Evolutionary conservation across 2,329 filamentous ascomycete species (phyloP), one percentile per base, ranked within the genome.

Genomic region (Arthrobotrys megalospora): DNA sequence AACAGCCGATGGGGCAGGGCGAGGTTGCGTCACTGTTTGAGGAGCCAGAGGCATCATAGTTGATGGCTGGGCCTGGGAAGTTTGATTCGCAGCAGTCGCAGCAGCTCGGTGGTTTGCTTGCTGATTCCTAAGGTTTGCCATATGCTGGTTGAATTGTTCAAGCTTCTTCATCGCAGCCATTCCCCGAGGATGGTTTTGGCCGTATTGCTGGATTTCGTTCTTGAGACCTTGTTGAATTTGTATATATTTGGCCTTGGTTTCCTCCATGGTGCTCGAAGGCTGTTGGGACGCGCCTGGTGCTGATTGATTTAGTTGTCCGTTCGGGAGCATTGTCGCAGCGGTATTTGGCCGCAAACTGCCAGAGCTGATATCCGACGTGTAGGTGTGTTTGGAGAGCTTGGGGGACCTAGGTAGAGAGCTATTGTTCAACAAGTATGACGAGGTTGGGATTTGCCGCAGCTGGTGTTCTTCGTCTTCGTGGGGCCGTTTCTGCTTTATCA

Each of bases 401-500:
- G 72, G 47, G 10, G 72, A 53, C 38, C 47, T 76, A 12, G 64
- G 65, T 7, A 60, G 24, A 16, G 41, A 48, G 36, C 10, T 41
- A 36, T 41, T 43, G 11, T 62, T 48, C 36, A 36, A 32, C 34
- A 36, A 14, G 14, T 45, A 36, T 24, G 62, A 41, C 32, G 52
- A 14, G 28, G 12, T 34, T 10, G 48, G 12, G 43, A 50, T 67
- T 34, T 52, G 19, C 19, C 52, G 53, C 16, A 50, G 66, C 43
- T 64, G 55, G 2, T 66, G 47, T 71, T 72, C 75, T 65, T 78
- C 67, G 58, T 77, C 71, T 50, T 41, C 63, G 41, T 48, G 32
- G 16, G 75, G 36, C 45, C 75, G 60, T 72, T 78, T 78, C 43
- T 64, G 75, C 66, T 72, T 78, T 55, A 78, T 71, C 75, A 78